Conservation (phyloP, 306 rosid genomes). For the Coriaria nepalensis region DNA sequence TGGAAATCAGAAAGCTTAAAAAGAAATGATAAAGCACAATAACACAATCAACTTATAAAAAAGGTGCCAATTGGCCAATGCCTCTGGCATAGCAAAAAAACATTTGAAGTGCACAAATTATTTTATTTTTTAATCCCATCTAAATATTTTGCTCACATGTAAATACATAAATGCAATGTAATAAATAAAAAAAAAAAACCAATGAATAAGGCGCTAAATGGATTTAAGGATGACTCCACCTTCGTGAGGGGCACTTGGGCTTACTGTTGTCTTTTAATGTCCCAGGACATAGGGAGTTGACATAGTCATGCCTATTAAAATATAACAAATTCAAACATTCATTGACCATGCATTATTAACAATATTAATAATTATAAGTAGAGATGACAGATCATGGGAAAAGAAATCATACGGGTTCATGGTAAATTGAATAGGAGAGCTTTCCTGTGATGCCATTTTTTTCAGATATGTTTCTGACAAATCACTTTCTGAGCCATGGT, state of each 20-base stretch:
- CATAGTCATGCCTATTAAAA: conserved; percentile 54
- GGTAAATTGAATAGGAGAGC: conserved; percentile 47
- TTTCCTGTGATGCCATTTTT: conserved; percentile 51
- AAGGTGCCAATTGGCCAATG: no score
- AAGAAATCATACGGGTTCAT: conserved; percentile 52
- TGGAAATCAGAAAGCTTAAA: no score
- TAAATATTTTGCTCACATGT: no score
- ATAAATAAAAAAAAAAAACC: no score
- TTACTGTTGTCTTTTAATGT: conserved; percentile 20
- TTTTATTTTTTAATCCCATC: no score
- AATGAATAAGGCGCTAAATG: no score
- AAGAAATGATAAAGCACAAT: no score
- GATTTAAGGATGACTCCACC: conserved; percentile 26
- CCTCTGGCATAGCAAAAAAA: no score
- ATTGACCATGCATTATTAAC: neutral
- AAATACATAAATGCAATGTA: neutral
- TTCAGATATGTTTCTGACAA: conserved; percentile 46
- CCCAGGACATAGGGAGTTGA: conserved; percentile 62
- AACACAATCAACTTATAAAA: no score
- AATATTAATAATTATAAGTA: neutral
- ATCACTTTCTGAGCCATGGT: conserved; percentile 68
- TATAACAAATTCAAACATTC: conserved; percentile 14
- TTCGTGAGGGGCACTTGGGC: conserved; percentile 47
- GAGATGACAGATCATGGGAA: conserved; percentile 3
- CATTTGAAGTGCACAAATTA: no score